phyloP scores from a whole-genome alignment of 2,329 filamentous ascomycete genomes.

The Alternaria novae-zelandiae region DNA sequence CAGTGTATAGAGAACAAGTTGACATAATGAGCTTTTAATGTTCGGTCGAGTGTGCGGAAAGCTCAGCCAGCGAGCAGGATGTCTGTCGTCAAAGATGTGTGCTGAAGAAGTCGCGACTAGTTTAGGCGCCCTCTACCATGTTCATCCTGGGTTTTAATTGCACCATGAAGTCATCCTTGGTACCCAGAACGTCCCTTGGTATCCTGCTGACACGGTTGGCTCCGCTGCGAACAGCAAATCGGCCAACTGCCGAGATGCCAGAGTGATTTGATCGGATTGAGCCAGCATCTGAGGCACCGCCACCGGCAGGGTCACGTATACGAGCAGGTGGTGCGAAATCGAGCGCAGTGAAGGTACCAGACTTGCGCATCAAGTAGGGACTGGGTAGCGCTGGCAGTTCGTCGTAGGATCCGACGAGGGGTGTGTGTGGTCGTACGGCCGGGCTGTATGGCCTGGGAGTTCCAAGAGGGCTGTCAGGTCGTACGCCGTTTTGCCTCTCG shows the following conservation, averaged over 20 bases:
- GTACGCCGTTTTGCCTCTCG: constrained; percentile 71
- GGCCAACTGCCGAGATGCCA: constrained; percentile 75
- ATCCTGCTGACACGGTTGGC: constrained; percentile 87
- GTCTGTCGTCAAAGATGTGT: constrained; percentile 14
- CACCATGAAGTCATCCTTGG: constrained; percentile 68
- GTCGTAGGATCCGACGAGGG: constrained; percentile 82
- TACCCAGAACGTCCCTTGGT: constrained; percentile 81
- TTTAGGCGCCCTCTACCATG: constrained; percentile 48
- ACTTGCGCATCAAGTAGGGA: constrained; percentile 80
- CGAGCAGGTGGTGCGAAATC: constrained; percentile 82
- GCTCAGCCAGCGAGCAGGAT: constrained; percentile 44
- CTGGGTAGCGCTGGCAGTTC: constrained; percentile 86
- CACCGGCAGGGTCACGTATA: constrained; percentile 60
- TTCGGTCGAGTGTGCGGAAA: constrained; percentile 14
- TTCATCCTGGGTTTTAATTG: constrained; percentile 65
- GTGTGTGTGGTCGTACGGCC: constrained; percentile 75
- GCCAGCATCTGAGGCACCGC: constrained; percentile 53
- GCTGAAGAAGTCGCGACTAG: constrained; percentile 4
- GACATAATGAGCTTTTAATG: constrained; percentile 33
- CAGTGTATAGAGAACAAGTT: constrained; percentile 13
- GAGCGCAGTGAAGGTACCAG: constrained; percentile 76
- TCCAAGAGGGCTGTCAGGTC: constrained; percentile 66
- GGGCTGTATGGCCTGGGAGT: constrained; percentile 73
- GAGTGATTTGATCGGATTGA: constrained; percentile 73
- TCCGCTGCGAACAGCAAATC: constrained; percentile 75